phyloP scores from a whole-genome alignment of 257 asterid genomes.

The Hygrophila difformis region DNA sequence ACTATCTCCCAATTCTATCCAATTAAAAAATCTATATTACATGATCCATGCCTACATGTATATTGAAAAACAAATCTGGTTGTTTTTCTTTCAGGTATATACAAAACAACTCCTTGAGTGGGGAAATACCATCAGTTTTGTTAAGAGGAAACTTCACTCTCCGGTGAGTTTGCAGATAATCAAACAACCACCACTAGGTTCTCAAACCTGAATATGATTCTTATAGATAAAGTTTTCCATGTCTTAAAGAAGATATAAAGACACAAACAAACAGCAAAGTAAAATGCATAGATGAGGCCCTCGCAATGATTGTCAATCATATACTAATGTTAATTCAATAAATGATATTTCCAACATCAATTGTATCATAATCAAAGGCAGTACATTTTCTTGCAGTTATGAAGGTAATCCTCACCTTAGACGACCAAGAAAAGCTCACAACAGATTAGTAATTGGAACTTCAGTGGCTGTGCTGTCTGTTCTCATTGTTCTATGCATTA shows the following conservation, averaged over 20 bases:
- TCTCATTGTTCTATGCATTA: constrained; percentile 47
- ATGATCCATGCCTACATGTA: neutral
- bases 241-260: neutral
- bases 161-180: constrained; percentile 37
- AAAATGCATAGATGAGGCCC: neutral
- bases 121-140: constrained; percentile 61
- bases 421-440: constrained; percentile 28
- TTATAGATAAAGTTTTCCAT: neutral
- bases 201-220: neutral
- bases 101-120: constrained; percentile 76
- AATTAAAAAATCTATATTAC: neutral
- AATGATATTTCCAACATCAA: neutral
- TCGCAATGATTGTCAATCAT: no score
- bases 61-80: constrained; percentile 8
- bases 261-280: no score
- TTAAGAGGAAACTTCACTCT: constrained; percentile 57
- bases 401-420: constrained; percentile 67
- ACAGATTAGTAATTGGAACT: constrained; percentile 40
- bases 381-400: constrained; percentile 36
- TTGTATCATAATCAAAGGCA: constrained; percentile 9
- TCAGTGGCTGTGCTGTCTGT: constrained; percentile 48
- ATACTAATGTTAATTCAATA: neutral
- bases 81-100: constrained; percentile 43
- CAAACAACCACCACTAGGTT: constrained; percentile 1
- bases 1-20: no score